phyloP scores from a whole-genome alignment of 1,284 basidiomycete species.

The Ceratorhiza oryzae-sativae region DNA sequence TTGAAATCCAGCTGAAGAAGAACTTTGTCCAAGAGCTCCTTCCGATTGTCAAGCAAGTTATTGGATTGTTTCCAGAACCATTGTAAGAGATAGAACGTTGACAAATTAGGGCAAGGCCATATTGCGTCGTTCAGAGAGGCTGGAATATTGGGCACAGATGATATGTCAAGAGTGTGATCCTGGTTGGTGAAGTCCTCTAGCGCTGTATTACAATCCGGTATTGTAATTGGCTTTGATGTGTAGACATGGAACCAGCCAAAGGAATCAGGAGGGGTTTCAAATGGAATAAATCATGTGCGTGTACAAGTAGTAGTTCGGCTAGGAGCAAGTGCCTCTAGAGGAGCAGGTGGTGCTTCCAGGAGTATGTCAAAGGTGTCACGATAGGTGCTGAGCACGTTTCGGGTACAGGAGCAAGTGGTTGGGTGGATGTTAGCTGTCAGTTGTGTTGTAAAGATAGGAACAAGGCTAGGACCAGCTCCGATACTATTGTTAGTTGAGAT shows the following conservation, averaged over 20 bases:
- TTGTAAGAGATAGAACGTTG: neutral
- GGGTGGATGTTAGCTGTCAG: neutral
- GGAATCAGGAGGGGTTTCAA: constrained; percentile 4
- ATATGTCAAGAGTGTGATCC: neutral
- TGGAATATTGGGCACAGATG: neutral
- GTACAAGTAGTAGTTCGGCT: neutral
- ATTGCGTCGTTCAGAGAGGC: neutral
- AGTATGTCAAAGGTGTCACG: neutral
- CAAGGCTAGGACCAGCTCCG: too few species aligned
- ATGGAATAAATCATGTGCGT: neutral
- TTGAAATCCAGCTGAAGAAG: neutral
- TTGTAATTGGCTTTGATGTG: neutral
- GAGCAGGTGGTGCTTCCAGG: neutral
- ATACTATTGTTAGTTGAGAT: too few species aligned
- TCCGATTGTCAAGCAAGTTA: neutral
- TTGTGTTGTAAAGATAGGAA: too few species aligned
- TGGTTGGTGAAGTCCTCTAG: neutral
- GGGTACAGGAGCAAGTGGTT: neutral
- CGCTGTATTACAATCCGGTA: neutral
- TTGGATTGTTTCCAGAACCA: constrained; percentile 2
- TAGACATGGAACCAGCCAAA: constrained; percentile 18
- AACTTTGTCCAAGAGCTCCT: neutral
- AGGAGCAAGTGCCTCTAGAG: too few species aligned
- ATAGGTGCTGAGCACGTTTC: neutral
- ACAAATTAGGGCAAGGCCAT: constrained; percentile 17